These are phyloP conservation scores for Sporothrix curviconia DNA, from an alignment of 2,329 filamentous ascomycete species.

Conservation along the genomic window DNA sequence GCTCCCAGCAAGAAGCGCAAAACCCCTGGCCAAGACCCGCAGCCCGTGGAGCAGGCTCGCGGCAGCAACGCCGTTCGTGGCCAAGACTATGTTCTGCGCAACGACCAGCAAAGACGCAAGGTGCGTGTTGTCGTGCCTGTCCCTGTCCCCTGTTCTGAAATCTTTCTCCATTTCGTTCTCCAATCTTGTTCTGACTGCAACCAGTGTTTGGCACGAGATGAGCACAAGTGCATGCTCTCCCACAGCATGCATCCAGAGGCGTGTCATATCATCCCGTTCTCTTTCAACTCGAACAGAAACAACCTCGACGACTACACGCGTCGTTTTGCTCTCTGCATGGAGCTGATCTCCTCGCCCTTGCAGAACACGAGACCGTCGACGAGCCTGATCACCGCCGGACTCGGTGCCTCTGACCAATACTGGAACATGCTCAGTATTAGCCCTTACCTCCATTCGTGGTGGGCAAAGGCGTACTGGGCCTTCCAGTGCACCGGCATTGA, in stretches of 20 bases:
- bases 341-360: neutral
- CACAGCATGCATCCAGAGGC: neutral
- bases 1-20: neutral
- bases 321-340: neutral
- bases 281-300: neutral
- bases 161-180: too few relatives aligned
- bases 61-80: neutral
- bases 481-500: neutral
- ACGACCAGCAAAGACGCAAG: neutral
- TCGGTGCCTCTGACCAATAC: neutral
- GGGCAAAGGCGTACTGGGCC: neutral
- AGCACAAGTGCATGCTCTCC: neutral
- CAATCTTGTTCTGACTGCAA: too few relatives aligned
- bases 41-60: neutral
- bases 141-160: too few relatives aligned
- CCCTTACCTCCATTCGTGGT: neutral
- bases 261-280: neutral
- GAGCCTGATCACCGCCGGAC: neutral
- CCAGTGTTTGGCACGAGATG: neutral
- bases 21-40: neutral
- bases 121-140: neutral
- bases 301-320: neutral
- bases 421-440: neutral
- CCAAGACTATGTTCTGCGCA: neutral
- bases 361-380: neutral